Conservation (phyloP, 352 stramenopile species). For the Phytophthora litchii region DNA sequence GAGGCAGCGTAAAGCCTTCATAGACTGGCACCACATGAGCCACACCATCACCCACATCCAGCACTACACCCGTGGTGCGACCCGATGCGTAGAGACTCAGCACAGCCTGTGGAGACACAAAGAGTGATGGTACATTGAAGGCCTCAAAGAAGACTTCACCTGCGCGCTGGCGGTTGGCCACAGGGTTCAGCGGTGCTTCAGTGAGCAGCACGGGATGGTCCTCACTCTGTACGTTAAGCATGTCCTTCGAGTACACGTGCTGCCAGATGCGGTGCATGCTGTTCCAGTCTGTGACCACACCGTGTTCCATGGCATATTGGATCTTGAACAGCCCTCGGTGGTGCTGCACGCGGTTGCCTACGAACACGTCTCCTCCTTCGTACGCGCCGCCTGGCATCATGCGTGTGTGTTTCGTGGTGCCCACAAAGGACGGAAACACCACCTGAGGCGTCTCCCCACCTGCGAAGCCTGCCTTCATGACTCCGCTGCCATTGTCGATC, state of each 20-base stretch:
- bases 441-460: constrained; percentile 78
- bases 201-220: constrained; percentile 87
- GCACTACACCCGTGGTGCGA: constrained; percentile 84
- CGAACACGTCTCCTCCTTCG: constrained; percentile 76
- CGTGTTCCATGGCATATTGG: constrained; percentile 88
- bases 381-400: constrained; percentile 87
- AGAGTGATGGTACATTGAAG: constrained; percentile 88
- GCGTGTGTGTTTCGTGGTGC: constrained; percentile 76
- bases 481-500: constrained; percentile 86
- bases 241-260: constrained; percentile 90
- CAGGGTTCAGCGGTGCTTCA: constrained; percentile 80
- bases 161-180: constrained; percentile 75
- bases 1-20: constrained; percentile 81
- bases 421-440: constrained; percentile 80
- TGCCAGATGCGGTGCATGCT: constrained; percentile 91
- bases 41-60: constrained; percentile 90
- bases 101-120: constrained; percentile 84
- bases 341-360: constrained; percentile 79
- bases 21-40: constrained; percentile 88
- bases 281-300: constrained; percentile 85
- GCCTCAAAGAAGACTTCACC: constrained; percentile 89
- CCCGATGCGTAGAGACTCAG: constrained; percentile 91
- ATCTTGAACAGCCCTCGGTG: constrained; percentile 85
- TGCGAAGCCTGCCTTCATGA: constrained; percentile 86
- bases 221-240: constrained; percentile 87